These are phyloP conservation scores for Globisporangium nodosum DNA, from an alignment of 352 stramenopile genomes.

Conservation along the genomic window DNA sequence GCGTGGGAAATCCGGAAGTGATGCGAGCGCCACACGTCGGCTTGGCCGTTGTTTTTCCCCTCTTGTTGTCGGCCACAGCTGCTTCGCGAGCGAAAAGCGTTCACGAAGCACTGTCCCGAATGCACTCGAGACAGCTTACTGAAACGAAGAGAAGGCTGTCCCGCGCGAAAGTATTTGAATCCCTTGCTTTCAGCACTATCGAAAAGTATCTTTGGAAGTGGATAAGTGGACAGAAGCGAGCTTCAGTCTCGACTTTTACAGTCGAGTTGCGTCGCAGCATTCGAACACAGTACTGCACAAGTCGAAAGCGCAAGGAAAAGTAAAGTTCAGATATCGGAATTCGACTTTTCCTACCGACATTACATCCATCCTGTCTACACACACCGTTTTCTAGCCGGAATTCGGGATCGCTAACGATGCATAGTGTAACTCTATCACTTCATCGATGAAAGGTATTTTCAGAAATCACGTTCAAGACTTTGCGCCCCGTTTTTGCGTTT, in stretches of 20 bases:
- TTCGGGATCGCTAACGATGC: too few relatives aligned
- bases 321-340: neutral
- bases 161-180: neutral
- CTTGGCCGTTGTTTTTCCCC: neutral
- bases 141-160: neutral
- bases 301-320: neutral
- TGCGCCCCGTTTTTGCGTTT: too few relatives aligned
- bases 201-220: neutral
- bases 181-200: neutral
- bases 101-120: neutral
- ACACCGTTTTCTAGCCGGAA: too few relatives aligned
- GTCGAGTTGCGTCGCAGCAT: neutral
- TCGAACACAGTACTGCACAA: neutral
- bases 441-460: too few relatives aligned
- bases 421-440: too few relatives aligned
- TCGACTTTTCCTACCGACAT: too few relatives aligned
- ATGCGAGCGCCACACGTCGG: constrained; percentile 2
- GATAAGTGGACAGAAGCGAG: neutral
- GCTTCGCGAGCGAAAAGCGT: neutral
- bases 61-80: neutral
- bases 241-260: neutral
- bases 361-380: too few relatives aligned
- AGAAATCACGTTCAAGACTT: too few relatives aligned
- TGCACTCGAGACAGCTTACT: neutral
- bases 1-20: constrained; percentile 9